Percentiles rank a stretch among this genome's conserved stretches.
phyloP scores from a whole-genome alignment of 495 filamentous ascomycete species.

The Neurospora sp. region DNA sequence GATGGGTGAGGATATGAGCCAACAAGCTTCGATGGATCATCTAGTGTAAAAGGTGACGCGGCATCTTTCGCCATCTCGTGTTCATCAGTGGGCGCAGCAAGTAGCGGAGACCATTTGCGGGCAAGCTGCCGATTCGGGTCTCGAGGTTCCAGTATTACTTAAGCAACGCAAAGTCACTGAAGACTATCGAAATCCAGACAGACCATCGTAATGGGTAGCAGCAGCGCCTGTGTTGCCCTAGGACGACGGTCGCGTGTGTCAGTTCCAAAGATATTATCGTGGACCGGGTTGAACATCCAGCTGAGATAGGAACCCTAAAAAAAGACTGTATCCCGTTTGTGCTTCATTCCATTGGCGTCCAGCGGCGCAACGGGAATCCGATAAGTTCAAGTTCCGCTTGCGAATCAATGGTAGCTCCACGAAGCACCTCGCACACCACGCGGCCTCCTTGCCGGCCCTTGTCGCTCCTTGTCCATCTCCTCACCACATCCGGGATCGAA shows the following conservation, averaged over 20 bases:
- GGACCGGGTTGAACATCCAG: neutral
- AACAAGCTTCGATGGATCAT: neutral
- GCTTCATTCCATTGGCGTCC: neutral
- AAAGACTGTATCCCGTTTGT: neutral
- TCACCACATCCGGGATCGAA: conserved; percentile 18
- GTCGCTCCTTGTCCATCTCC: neutral
- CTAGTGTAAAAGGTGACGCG: neutral
- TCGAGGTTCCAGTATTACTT: neutral
- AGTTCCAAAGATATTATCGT: neutral
- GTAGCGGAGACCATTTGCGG: neutral
- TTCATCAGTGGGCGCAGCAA: conserved; percentile 3
- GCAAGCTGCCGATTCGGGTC: neutral
- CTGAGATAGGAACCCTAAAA: neutral
- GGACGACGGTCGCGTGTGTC: neutral
- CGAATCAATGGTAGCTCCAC: conserved; percentile 2
- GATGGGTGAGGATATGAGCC: neutral
- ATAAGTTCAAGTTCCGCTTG: neutral
- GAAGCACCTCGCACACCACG: conserved; percentile 12
- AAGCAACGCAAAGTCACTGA: neutral
- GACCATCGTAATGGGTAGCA: neutral
- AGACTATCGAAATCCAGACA: neutral
- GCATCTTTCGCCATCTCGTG: neutral
- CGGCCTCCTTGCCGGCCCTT: conserved; percentile 4
- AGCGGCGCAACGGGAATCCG: neutral
- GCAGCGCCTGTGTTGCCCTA: neutral